phyloP scores from a whole-genome alignment of 2,329 filamentous ascomycete species.

The Dactylellina haptotyla region DNA sequence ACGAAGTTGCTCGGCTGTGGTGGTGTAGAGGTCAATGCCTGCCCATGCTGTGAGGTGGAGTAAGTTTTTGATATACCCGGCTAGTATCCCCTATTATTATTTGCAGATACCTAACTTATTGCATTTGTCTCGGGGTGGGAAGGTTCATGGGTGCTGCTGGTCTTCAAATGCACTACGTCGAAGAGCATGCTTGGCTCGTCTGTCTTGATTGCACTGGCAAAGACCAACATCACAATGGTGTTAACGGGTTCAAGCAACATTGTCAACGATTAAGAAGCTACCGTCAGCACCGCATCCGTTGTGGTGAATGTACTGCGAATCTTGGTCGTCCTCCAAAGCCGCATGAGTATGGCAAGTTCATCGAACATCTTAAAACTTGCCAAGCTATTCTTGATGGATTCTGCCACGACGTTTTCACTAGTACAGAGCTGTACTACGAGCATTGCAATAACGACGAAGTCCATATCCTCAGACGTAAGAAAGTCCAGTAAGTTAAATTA shows the following conservation, averaged over 20 bases:
- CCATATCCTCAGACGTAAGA: neutral
- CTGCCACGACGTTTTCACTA: conserved; percentile 16
- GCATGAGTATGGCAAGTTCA: neutral
- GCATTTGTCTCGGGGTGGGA: too few relatives aligned
- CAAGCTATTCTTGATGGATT: conserved; percentile 25
- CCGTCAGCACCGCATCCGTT: conserved; percentile 13
- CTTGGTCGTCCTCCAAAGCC: neutral
- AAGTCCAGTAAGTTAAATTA: conserved; percentile 16
- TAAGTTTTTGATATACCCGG: conserved; percentile 22
- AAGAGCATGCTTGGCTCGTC: conserved; percentile 3
- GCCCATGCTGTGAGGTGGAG: conserved; percentile 13
- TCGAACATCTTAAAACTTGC: conserved; percentile 19
- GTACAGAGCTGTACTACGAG: neutral
- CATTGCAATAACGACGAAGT: conserved; percentile 18
- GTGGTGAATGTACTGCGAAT: conserved; percentile 14
- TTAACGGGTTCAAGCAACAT: conserved; percentile 1
- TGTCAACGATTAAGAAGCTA: neutral
- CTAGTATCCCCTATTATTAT: too few relatives aligned
- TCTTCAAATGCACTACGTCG: conserved; percentile 22
- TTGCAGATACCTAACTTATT: too few relatives aligned
- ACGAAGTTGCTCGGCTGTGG: too few relatives aligned
- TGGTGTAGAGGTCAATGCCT: neutral
- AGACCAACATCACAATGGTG: neutral
- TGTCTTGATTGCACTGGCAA: conserved; percentile 11
- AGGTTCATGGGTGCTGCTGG: neutral